phyloP scores from a whole-genome alignment of 1,284 basidiomycete genomes.

The Phaffia rhodozyma region DNA sequence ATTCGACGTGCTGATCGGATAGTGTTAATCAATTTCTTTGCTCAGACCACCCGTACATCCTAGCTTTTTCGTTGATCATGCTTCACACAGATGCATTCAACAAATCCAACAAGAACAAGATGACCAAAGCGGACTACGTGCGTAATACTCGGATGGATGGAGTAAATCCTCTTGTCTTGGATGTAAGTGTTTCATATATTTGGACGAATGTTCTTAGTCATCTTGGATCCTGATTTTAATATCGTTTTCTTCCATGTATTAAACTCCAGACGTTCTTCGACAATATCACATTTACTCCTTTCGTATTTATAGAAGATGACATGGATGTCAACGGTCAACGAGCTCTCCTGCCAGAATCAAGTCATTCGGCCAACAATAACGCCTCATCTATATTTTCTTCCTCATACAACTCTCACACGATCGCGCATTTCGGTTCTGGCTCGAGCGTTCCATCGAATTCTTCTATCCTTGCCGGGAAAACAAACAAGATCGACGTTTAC shows the following conservation, averaged over 20 bases:
- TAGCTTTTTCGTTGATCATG: conserved; percentile 98
- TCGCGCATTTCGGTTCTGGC: conserved; percentile 12
- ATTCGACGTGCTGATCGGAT: background rate
- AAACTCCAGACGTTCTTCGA: conserved; percentile 74
- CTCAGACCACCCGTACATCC: conserved; percentile 84
- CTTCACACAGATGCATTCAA: conserved; percentile 97
- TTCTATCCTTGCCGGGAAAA: conserved; percentile 31
- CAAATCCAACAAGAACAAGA: conserved; percentile 92
- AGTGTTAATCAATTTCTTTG: conserved; percentile 11
- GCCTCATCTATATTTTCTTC: conserved; percentile 20
- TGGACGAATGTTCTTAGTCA: background rate
- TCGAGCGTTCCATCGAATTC: conserved; percentile 37
- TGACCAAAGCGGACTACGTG: conserved; percentile 87
- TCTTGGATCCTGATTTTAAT: conserved; percentile 14
- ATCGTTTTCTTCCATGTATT: background rate
- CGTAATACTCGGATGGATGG: conserved; percentile 84
- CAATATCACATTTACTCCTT: conserved; percentile 87
- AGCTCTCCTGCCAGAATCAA: conserved; percentile 39
- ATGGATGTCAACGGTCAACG: conserved; percentile 52
- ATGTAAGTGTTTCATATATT: conserved; percentile 43
- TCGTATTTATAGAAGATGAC: conserved; percentile 89
- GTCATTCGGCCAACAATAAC: background rate
- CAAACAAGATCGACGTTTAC: conserved; percentile 74
- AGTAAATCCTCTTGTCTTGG: conserved; percentile 66
- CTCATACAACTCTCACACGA: conserved; percentile 17